These are phyloP conservation scores for Rhodotorula glutinis DNA, from an alignment of 1,284 basidiomycete species.

Conservation along the genomic window DNA sequence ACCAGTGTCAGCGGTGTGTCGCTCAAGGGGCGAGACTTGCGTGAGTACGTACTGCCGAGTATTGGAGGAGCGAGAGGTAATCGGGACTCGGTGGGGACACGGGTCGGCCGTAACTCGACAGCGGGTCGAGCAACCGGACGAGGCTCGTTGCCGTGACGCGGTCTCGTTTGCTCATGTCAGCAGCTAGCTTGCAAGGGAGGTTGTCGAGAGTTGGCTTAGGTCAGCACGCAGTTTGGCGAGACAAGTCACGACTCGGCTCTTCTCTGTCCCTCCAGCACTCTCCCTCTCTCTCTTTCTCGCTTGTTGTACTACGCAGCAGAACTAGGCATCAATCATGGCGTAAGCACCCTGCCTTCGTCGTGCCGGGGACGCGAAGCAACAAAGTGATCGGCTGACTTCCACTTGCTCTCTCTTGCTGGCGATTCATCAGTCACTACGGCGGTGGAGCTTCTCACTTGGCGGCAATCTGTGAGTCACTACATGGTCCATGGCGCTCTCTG, in stretches of 20 bases:
- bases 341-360: conserved; percentile 19
- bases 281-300: no score
- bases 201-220: no score
- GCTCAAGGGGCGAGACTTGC: background rate
- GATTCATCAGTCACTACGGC: conserved; percentile 11
- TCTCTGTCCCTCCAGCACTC: no score
- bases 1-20: background rate
- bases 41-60: conserved; percentile 13
- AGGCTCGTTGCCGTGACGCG: background rate
- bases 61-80: conserved; percentile 8
- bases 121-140: background rate
- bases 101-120: background rate
- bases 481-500: no score
- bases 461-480: conserved; percentile 30
- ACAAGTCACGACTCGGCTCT: no score
- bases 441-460: conserved; percentile 40
- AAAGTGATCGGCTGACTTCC: no score
- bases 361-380: no score
- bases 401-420: background rate
- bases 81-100: background rate
- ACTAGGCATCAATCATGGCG: conserved; percentile 24
- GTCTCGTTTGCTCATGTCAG: no score
- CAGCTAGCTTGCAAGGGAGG: background rate
- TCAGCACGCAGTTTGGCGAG: no score
- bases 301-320: conserved; percentile 16